A percentile compares a stretch with the other conserved stretches of the same genome.
These are phyloP conservation scores for Zoysia pacifica DNA, from an alignment of 176 grass and related monocot species.

Conservation along the genomic window DNA sequence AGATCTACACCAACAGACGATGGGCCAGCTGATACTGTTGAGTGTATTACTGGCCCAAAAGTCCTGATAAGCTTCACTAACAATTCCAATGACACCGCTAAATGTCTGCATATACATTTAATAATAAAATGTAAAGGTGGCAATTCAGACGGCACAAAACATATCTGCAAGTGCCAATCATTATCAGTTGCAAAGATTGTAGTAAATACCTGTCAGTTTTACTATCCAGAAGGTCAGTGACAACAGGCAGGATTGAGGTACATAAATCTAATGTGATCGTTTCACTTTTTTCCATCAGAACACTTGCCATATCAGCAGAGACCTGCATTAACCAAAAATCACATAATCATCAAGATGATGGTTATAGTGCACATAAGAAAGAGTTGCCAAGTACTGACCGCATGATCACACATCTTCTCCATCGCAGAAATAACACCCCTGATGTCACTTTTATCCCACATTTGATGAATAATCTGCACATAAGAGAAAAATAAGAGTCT, in stretches of 20 bases:
- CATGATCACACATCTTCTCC: conserved; percentile 95
- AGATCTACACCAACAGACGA: conserved; percentile 94
- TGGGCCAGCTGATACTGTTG: conserved; percentile 73
- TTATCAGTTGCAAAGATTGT: conserved; percentile 2
- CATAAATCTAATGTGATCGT: conserved; percentile 87
- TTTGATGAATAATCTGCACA: conserved; percentile 79
- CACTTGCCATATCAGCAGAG: conserved; percentile 76
- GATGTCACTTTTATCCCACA: conserved; percentile 90
- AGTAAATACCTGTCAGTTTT: conserved; percentile 83
- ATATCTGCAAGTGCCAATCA: background rate
- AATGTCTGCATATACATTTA: conserved; percentile 59
- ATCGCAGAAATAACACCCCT: conserved; percentile 73
- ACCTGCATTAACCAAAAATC: conserved; percentile 62
- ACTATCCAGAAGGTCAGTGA: conserved; percentile 79
- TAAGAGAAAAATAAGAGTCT: conserved; percentile 29
- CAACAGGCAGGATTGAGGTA: conserved; percentile 71
- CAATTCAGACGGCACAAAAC: background rate
- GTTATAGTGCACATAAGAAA: conserved; percentile 22
- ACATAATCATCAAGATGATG: background rate
- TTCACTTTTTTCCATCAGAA: conserved; percentile 80
- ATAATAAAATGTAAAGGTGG: background rate
- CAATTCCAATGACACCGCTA: conserved; percentile 67
- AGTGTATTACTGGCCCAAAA: conserved; percentile 79
- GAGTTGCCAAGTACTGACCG: conserved; percentile 52
- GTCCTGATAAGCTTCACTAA: conserved; percentile 87